Base-by-base conservation (phyloP, 345 rosid species). In the Sonneratia caseolaris region DNA sequence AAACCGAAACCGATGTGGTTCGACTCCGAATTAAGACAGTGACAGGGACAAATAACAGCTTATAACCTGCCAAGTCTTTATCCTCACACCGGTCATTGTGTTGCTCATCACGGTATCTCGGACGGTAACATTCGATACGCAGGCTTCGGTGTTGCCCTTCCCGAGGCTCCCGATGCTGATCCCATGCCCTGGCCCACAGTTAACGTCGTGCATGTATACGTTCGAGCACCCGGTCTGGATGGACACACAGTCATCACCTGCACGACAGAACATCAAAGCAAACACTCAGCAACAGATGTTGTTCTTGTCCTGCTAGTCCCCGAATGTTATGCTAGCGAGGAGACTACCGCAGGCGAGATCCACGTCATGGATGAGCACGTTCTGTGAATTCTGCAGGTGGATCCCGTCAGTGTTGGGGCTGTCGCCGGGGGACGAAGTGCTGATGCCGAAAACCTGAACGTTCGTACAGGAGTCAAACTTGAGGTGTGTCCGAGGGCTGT, bases 141-240 rank as follows among this genome's bases (percentile, higher is more conserved):
- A 88, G 12, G 97, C 93, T 78, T 86, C 85, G 55, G 80, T 75
- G 72, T 80, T 77, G 57, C 78, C 90, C 70, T 71, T 86, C 77
- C 98, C 97, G 16, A 93, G 84, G 45, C 93, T 77, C 75, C 96
- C 98, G 19, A 93, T 91, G 84, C 97, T 91, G 66, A 93, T 86
- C 45, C 97, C 96, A 71, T 93, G 98, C 68, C 97, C 98, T 70
- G 92, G 94, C 59, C 97, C 98, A 68, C 96, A 91, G 70, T 82
- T 89, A 64, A 91, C 81, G 67, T 87, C 72, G 55, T 86, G 92
- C 67, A 91, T 78, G 75, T 82, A 66, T 64, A 93, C 79, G 69
- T 91, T 84, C 16, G 97, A 89, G 86, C 91, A 86, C 76, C 96
- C 98, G 24, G 92, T 82, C 79, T 89, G 96, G 74, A 91, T 86